Conservation (phyloP, 73 alveolate genomes). For the Paramecium octaurelia region DNA sequence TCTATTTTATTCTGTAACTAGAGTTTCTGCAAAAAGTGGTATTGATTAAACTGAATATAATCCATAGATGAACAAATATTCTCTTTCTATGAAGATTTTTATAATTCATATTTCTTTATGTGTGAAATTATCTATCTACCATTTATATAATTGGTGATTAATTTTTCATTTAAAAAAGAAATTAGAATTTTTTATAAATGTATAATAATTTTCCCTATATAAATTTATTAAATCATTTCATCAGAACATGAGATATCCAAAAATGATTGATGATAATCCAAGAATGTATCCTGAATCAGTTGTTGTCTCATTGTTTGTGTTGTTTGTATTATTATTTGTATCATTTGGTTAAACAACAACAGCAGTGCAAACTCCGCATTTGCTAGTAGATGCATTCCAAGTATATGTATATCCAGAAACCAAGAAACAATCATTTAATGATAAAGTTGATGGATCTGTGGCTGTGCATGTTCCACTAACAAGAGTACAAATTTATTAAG, state of each 20-base stretch:
- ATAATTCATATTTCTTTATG: no score
- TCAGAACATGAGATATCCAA: neutral
- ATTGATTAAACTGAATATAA: no score
- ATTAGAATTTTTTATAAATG: no score
- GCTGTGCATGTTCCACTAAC: neutral
- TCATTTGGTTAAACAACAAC: neutral
- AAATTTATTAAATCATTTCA: neutral
- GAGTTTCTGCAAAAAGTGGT: no score
- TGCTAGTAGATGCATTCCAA: slow-evolving; percentile 15
- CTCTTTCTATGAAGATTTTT: no score
- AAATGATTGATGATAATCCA: neutral
- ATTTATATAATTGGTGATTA: no score
- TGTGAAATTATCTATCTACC: no score
- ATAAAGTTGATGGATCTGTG: neutral
- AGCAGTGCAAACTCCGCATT: neutral
- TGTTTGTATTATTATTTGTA: neutral
- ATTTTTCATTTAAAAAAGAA: no score
- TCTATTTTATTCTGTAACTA: no score
- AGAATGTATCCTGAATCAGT: neutral
- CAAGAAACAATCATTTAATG: neutral
- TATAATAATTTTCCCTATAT: no score
- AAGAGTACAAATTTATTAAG: neutral
- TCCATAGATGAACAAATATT: no score
- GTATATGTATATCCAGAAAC: neutral
- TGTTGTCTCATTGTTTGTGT: neutral